Base-by-base conservation (phyloP, 371 early-diverging fungal genomes). In the Conidiobolus incongruus region DNA sequence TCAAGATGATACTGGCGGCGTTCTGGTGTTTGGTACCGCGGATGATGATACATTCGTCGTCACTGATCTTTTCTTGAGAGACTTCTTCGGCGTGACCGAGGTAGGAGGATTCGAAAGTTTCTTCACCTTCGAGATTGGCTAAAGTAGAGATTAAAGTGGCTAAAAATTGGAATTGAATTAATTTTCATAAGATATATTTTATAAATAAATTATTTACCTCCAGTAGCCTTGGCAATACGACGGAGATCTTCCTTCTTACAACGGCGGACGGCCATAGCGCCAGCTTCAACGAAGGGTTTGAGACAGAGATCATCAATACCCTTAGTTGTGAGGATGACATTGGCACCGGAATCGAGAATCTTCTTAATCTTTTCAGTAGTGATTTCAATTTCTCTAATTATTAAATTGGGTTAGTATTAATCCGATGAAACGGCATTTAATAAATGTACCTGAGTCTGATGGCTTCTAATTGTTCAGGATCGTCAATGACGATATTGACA, bases 241-340 rank as follows among this genome's bases (percentile, higher is more conserved):
- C 92, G 81, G 52, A 99, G 66, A 61, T 99, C 99, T 31, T 96
- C 97, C 72, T 89, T 90, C 61, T 84, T 81, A 51, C 89, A 87
- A 42, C 99, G 81, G 45, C 95, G 85, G 5, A 99, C 92, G 8
- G 96, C 93, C 69, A 75, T 75, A 21, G 76, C 73, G 26, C 86
- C 86, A 35, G 86, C 87, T 59, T 99, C 99, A 39, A 93, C 88
- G 55, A 99, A 91, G 48, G 85, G 62, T 72, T 98, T 99, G 48
- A 92, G 69, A 63, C 95, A 97, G 55, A 94, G 63, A 55, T 99
- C 99, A 63, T 99, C 99, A 56, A 99, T 96, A 44, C 99, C 99
- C 63, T 95, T 96, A 36, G 98, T 99, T 23, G 96, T 95, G 46
- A 99, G 62, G 38, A 99, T 78, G 24, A 99, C 98, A 53, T 93